phyloP scores from a whole-genome alignment of 371 early-diverging fungal genomes.

The Lichtheimia hyalospora region DNA sequence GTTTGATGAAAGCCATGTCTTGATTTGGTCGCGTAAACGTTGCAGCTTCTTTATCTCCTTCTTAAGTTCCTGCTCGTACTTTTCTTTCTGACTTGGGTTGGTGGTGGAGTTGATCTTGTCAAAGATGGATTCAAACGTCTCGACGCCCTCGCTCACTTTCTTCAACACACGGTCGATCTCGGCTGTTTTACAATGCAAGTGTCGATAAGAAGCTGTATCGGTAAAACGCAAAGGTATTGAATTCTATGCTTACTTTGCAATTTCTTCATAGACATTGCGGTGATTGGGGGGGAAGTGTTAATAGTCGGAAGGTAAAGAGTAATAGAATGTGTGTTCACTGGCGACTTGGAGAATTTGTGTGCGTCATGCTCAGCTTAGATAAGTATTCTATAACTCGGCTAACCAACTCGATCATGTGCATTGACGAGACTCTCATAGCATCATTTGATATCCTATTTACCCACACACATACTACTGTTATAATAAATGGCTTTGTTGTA shows the following conservation, averaged over 20 bases:
- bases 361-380: too few species aligned
- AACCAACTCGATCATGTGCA: too few species aligned
- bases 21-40: slow-evolving; percentile 93
- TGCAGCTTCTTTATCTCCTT: slow-evolving; percentile 98
- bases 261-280: slow-evolving; percentile 31
- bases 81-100: slow-evolving; percentile 90
- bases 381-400: too few species aligned
- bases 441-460: too few species aligned
- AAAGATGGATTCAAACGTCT: slow-evolving; percentile 86
- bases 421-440: too few species aligned
- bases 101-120: slow-evolving; percentile 84
- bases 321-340: not conserved
- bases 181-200: slow-evolving; percentile 33
- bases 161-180: slow-evolving; percentile 95
- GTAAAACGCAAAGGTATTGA: not conserved
- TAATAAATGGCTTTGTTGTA: too few species aligned
- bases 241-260: slow-evolving; percentile 28
- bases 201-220: not conserved
- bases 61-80: slow-evolving; percentile 93
- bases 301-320: not conserved
- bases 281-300: not conserved
- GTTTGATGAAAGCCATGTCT: slow-evolving; percentile 87
- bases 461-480: too few species aligned
- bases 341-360: too few species aligned
- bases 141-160: slow-evolving; percentile 94